phyloP scores from a whole-genome alignment of 2,329 filamentous ascomycete species.

The Penicillium sp. region DNA sequence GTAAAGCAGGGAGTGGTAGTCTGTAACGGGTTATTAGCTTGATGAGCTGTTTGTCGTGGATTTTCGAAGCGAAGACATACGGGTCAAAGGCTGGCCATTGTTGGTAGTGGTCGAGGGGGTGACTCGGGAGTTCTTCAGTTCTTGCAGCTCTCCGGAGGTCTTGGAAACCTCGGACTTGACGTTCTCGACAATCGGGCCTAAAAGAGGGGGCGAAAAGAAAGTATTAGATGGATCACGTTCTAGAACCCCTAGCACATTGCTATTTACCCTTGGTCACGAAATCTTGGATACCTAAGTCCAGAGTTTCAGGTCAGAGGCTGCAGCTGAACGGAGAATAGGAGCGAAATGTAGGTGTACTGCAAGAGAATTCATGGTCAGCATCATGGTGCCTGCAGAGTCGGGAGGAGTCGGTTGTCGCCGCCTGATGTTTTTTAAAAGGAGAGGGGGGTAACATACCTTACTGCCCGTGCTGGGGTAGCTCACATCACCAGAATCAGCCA shows the following conservation, averaged over 20 bases:
- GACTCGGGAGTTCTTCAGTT: constrained; percentile 56
- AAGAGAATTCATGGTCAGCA: constrained; percentile 12
- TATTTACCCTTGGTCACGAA: constrained; percentile 26
- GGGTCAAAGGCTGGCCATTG: constrained; percentile 63
- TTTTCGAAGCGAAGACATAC: constrained; percentile 38
- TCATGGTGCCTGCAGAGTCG: not conserved
- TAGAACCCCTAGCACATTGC: not conserved
- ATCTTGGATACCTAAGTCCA: constrained; percentile 25
- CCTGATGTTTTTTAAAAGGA: not conserved
- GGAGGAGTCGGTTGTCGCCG: constrained; percentile 4
- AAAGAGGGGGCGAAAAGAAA: not conserved
- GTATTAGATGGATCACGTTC: constrained; percentile 17
- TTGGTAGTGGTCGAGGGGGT: constrained; percentile 56
- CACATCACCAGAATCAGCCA: constrained; percentile 39
- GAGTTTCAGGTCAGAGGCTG: not conserved
- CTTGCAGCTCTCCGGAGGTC: constrained; percentile 59
- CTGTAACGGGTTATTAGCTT: constrained; percentile 27
- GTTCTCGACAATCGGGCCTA: constrained; percentile 58
- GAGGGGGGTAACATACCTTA: constrained; percentile 34
- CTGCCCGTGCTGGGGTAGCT: constrained; percentile 41
- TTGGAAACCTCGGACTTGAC: constrained; percentile 58
- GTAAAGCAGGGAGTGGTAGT: constrained; percentile 68
- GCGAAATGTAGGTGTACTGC: constrained; percentile 14
- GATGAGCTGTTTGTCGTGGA: not conserved
- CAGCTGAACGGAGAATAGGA: not conserved